Evolutionary conservation across 2,329 filamentous ascomycete species (phyloP), one percentile per base, ranked within the genome.

Genomic region (Penicillium hesseltinei): DNA sequence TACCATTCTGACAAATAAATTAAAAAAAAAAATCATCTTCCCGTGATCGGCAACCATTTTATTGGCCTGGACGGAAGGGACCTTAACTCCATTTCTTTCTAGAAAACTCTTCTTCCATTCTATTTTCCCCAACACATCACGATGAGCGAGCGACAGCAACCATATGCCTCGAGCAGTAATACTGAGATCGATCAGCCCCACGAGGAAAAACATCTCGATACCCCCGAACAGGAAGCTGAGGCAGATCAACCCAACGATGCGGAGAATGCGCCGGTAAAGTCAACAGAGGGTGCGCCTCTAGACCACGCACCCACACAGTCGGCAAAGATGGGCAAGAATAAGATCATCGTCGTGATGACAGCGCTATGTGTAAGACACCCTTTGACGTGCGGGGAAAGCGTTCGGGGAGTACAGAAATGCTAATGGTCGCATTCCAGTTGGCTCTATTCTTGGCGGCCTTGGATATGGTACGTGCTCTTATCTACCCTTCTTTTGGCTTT

Each of bases 401-500:
- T 15, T 27, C 11, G 19, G 25, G n/a, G 39, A 47, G 23, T 51
- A n/a, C 42, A 46, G 44, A 19, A 53, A 53, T 51, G 35, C 61
- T 64, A 59, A 69, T 44, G n/a, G 47, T 44, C 38, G 10, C 31
- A 23, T 53, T 57, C 33, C 57, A 79, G 77, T 79, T 85, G 71
- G 82, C 82, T 8, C 75, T 86, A 13, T 83, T 86, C 53, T 78
- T 87, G 27, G 83, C 83, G 11, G 84, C 84, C 33, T 71, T 87
- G 40, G 84, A 87, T 64, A 84, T 85, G 69, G 77, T 78, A 71
- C 52, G 69, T 27, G 13, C 60, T 27, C 29, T 36, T n/a, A 29
- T 19, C 17, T 11, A 27, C 13, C 48, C 39, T 15, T n/a, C 46
- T 39, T 45, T 43, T n/a, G 4, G 40, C 45, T 45, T n/a, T 39